Evolutionary conservation across 2,329 filamentous ascomycete genomes (phyloP), one percentile per base, ranked within the genome.

Genomic region (Drechslerella dactyloides): DNA sequence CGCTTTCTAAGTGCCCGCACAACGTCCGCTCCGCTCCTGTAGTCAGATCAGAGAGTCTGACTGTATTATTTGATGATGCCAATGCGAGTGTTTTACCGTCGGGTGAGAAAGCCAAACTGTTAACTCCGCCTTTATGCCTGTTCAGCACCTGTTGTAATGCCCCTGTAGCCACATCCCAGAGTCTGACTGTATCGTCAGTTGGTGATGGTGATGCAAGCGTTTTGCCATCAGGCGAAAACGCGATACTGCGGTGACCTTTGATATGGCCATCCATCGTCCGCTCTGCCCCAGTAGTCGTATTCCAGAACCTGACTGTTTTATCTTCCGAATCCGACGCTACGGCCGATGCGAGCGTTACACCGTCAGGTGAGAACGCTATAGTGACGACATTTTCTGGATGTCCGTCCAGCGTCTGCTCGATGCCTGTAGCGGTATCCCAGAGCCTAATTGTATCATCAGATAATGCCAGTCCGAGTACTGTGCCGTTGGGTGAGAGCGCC

Each of bases 11-110:
- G 17, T 54, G 23, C 10, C 21, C 23, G 27, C 51, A 3, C 21
- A 54, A 17, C 8, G 23, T 33, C 6, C 15, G 11, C 8, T 15
- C n/a, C n/a, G 46, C 19, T n/a, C 57, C 30, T 19, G 46, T 60
- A 4, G 27, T 13, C 10, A 46, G 5, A 19, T 55, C 59, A 30
- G 17, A 63, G 7, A 63, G 19, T 15, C 23, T 63, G 37, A 55
- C 40, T 17, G 50, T 46, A 7, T 13, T 17, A 17, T 56, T 51
- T 4, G 27, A 33, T 33, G 27, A 33, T 10, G 17, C 88, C 44
- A 90, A 94, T 6, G 94, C 93, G 76, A 99, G 91, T 65, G 93
- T 85, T 7, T 86, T 84, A 37, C 92, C 93, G 77, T 97, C 92
- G 0, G 93, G 91, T 0, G 91, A 96, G 80, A 97, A 97, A 33